These are phyloP conservation scores for Mitragyna speciosa DNA, from an alignment of 257 asterid species.

Conservation along the genomic window DNA sequence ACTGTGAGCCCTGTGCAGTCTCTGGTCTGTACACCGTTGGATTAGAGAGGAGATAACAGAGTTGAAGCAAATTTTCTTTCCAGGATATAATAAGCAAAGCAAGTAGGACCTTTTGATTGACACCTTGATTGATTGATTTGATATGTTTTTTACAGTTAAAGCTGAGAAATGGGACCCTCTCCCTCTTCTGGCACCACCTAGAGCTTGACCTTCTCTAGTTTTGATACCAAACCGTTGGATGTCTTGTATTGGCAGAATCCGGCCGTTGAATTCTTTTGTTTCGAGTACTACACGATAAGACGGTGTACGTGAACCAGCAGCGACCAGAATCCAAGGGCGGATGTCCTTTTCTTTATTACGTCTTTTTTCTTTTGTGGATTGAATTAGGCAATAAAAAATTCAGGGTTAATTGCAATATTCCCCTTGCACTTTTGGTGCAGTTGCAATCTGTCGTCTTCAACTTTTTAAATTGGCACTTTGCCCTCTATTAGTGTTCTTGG, in stretches of 20 bases:
- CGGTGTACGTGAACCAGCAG: neutral
- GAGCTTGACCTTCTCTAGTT: neutral
- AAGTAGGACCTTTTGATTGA: constrained; percentile 51
- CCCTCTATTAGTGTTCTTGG: too few relatives aligned
- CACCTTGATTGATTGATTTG: constrained; percentile 63
- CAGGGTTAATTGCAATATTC: too few relatives aligned
- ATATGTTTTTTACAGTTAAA: constrained; percentile 55
- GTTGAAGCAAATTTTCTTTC: neutral
- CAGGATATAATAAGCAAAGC: constrained; percentile 32
- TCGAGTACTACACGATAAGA: neutral
- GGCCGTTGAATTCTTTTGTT: constrained; percentile 9
- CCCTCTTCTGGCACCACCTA: constrained; percentile 8
- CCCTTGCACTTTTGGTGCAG: too few relatives aligned
- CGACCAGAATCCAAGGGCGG: neutral
- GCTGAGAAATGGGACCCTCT: constrained; percentile 25
- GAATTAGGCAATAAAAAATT: too few relatives aligned
- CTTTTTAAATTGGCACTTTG: too few relatives aligned
- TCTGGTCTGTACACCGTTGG: neutral
- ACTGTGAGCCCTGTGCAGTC: neutral
- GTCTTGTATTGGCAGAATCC: neutral
- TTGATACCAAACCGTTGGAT: constrained; percentile 10
- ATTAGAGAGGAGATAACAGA: neutral
- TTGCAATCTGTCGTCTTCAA: too few relatives aligned
- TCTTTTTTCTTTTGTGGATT: too few relatives aligned
- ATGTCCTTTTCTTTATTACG: neutral